Base-by-base conservation (phyloP, 768 basidiomycete genomes). In the Kwoniella bestiolae region DNA sequence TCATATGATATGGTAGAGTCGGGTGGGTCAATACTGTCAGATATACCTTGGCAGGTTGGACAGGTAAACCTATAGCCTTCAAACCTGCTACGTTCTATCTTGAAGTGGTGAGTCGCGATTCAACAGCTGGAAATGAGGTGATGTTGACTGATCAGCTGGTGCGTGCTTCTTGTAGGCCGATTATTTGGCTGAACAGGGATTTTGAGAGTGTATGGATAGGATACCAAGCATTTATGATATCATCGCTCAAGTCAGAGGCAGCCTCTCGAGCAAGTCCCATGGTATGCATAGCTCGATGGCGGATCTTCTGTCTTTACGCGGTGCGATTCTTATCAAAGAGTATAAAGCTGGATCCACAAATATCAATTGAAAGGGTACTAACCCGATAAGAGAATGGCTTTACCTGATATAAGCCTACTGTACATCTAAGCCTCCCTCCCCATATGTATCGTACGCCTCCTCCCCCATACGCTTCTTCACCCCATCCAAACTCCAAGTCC, bases 1-100 rank as follows among this genome's bases (percentile, higher is more conserved):
- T n/a, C n/a, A 44, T 25, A 34, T 18, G 46, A 26, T 47, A 11
- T 26, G 64, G 68, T 60, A 80, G 80, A 14, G 81, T 96, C 11
- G 93, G 94, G 5, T 97, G 94, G 95, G 89, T 92, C 55, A 94
- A 94, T 79, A 85, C 88, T 5, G 90, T 92, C 1, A 84, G 90
- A 31, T 95, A 91, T 81, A 91, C 91, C 75, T 91, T 91, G 86
- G 90, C 92, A 0, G 88, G 90, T 74, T 90, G 94, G 81, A 88
- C 86, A 71, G 96, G 94, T 11, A 89, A 88, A 61, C 89, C 92
- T 67, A 92, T 98, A 76, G 87, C 90, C 63, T 98, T 96, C 84
- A 89, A 89, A 62, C 92, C 93, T 2, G 91, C 90, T 23, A 91
- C 90, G 8, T 97, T 97, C 80, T 97, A 95, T 76, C 86, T 92